phyloP scores from a whole-genome alignment of 306 rosid species.

The Vigna angularis region DNA sequence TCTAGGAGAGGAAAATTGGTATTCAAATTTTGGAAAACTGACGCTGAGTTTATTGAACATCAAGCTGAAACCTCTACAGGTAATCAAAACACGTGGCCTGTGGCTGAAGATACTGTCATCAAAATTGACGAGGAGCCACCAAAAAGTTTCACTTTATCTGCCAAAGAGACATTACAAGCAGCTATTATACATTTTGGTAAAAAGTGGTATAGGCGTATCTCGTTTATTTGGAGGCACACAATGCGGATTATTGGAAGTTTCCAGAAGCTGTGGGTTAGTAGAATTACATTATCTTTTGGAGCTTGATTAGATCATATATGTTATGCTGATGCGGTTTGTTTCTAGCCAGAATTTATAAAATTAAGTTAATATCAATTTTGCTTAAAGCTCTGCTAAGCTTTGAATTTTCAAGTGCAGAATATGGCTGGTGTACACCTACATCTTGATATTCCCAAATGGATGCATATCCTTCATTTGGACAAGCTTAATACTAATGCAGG shows the following conservation, averaged over 20 bases:
- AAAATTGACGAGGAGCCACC: conserved; percentile 71
- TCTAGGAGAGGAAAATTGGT: conserved; percentile 68
- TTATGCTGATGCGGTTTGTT: conserved; percentile 19
- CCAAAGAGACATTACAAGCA: conserved; percentile 81
- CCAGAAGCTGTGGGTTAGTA: conserved; percentile 87
- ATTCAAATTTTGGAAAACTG: conserved; percentile 75
- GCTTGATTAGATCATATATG: conserved; percentile 26
- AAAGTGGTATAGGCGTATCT: conserved; percentile 81
- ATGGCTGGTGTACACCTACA: conserved; percentile 80
- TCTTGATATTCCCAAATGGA: conserved; percentile 95
- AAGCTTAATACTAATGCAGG: conserved; percentile 81
- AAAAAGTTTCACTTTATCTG: conserved; percentile 63
- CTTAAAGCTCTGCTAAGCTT: conserved; percentile 42
- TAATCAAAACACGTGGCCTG: conserved; percentile 57
- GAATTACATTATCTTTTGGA: conserved; percentile 29
- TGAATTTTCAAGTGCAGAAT: conserved; percentile 65
- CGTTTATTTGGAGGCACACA: conserved; percentile 74
- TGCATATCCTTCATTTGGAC: conserved; percentile 83
- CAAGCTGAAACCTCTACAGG: conserved; percentile 63
- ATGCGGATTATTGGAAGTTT: conserved; percentile 62
- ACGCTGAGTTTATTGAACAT: conserved; percentile 65
- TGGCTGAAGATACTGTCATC: conserved; percentile 60
- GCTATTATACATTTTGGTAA: conserved; percentile 68
- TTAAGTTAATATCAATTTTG: background rate
- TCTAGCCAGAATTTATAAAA: conserved; percentile 15